These are phyloP conservation scores for Colletotrichum brevisporum DNA, from an alignment of 2,329 filamentous ascomycete species.

Conservation along the genomic window DNA sequence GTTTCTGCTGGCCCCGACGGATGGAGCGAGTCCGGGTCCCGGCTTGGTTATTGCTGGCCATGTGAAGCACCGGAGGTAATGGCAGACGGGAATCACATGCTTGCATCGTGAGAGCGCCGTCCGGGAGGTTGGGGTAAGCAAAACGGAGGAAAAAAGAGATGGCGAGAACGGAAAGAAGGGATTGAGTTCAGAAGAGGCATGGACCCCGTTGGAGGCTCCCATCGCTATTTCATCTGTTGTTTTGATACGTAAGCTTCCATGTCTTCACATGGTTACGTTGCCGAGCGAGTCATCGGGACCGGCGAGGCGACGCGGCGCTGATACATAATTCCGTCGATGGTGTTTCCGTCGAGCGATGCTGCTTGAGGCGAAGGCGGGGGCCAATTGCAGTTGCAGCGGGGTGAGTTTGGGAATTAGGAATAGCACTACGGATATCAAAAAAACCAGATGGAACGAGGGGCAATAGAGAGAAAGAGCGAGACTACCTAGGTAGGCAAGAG, in stretches of 20 bases:
- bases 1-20: constrained; percentile 19
- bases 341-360: constrained; percentile 16
- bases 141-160: neutral
- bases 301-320: constrained; percentile 20
- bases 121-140: constrained; percentile 1
- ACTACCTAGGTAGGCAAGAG: too few species aligned
- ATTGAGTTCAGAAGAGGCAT: constrained; percentile 30
- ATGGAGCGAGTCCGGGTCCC: constrained; percentile 4
- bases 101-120: neutral
- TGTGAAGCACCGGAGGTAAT: neutral
- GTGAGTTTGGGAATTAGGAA: neutral
- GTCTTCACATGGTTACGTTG: constrained; percentile 24
- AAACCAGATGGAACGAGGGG: too few species aligned
- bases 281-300: constrained; percentile 22
- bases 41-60: neutral
- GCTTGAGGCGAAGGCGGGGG: constrained; percentile 5
- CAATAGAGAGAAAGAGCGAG: too few species aligned
- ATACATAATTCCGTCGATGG: constrained; percentile 18
- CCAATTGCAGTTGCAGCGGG: constrained; percentile 8
- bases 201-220: constrained; percentile 16
- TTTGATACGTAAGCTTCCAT: constrained; percentile 33
- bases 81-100: constrained; percentile 33
- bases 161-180: constrained; percentile 6
- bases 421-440: neutral
- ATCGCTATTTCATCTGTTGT: constrained; percentile 31